A percentile compares a stretch with the other conserved stretches of the same genome.
phyloP scores from a whole-genome alignment of 306 rosid species.

The Luffa aegyptiaca region DNA sequence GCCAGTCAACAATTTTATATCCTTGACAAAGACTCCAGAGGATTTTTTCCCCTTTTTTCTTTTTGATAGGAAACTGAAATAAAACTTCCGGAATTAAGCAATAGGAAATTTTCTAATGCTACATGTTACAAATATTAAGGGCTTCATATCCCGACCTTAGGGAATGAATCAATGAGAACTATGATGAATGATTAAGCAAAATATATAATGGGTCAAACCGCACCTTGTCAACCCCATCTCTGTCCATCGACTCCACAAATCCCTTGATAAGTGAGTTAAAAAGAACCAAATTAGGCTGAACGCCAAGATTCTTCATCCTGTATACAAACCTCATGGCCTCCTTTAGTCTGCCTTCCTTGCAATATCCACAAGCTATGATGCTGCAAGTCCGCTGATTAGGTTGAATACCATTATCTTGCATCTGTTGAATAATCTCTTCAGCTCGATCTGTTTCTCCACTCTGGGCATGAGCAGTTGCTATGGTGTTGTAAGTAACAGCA shows the following conservation, averaged over 20 bases:
- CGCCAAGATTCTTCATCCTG: constrained; percentile 46
- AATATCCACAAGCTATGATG: constrained; percentile 51
- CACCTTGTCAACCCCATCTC: constrained; percentile 60
- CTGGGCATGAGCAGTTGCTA: constrained; percentile 48
- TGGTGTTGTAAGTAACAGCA: constrained; percentile 54
- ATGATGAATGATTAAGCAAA: background rate
- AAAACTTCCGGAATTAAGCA: background rate
- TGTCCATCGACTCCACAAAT: constrained; percentile 54
- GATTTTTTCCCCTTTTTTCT: background rate
- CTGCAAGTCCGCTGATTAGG: constrained; percentile 50
- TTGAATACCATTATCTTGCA: constrained; percentile 39
- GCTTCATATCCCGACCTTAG: background rate
- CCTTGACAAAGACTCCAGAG: background rate
- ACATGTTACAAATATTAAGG: background rate
- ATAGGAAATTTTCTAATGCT: background rate
- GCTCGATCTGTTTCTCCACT: constrained; percentile 46
- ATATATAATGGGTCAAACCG: constrained; percentile 2
- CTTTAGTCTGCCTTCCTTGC: constrained; percentile 48
- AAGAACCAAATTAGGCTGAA: constrained; percentile 39
- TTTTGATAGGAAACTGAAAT: background rate
- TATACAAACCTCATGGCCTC: constrained; percentile 44
- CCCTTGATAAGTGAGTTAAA: constrained; percentile 53
- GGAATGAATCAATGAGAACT: background rate
- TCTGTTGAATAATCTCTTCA: constrained; percentile 45
- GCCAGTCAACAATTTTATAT: background rate